These are phyloP conservation scores for Populus deltoides DNA, from an alignment of 345 rosid genomes.

Conservation along the genomic window DNA sequence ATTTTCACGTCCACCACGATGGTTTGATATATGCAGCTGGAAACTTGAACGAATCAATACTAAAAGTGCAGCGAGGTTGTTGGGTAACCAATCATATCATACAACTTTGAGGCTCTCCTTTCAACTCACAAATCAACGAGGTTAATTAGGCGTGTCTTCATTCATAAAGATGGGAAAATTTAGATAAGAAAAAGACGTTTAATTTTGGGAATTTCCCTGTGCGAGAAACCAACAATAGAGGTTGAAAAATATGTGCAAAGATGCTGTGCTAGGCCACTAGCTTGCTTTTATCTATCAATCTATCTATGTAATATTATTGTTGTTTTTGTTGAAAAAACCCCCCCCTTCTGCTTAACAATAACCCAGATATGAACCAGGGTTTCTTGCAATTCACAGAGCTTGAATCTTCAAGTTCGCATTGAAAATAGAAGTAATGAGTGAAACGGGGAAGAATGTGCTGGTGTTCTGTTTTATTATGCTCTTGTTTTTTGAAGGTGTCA, in stretches of 20 bases:
- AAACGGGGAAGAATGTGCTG: constrained; percentile 55
- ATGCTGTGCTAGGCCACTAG: not conserved
- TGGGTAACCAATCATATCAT: not conserved
- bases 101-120: not conserved
- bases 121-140: not conserved
- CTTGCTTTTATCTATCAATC: too few relatives aligned
- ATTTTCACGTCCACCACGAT: not conserved
- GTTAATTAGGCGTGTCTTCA: not conserved
- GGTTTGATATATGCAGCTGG: not conserved
- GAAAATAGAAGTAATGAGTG: constrained; percentile 3
- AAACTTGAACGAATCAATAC: not conserved
- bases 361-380: constrained; percentile 24
- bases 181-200: not conserved
- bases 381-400: constrained; percentile 20
- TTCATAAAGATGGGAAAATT: not conserved
- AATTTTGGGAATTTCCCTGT: not conserved
- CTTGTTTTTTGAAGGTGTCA: constrained; percentile 46
- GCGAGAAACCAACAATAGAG: not conserved
- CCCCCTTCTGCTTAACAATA: not conserved
- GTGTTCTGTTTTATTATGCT: constrained; percentile 41
- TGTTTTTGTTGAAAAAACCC: not conserved
- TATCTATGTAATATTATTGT: too few relatives aligned
- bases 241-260: not conserved
- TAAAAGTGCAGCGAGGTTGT: too few relatives aligned
- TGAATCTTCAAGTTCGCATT: constrained; percentile 18